Percentiles rank a stretch among this genome's conserved stretches.
Evolutionary conservation across 768 basidiomycete genomes (phyloP).

Genomic region (Boletus sensibilis): DNA sequence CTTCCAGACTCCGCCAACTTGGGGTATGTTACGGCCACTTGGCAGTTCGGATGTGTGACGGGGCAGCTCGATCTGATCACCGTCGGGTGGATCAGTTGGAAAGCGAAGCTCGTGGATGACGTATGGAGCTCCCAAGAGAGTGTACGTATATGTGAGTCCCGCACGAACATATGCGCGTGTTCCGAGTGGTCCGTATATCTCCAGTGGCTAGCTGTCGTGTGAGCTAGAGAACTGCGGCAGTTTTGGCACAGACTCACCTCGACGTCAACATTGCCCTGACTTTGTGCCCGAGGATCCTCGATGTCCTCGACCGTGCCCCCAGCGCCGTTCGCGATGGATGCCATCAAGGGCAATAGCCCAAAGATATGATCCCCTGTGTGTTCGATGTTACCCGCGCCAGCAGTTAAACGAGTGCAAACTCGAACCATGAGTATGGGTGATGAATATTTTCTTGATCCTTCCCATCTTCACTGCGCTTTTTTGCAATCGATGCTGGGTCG

Average conservation of each 20-base stretch:
- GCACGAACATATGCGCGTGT: conserved; percentile 78
- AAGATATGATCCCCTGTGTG: conserved; percentile 79
- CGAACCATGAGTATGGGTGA: conserved; percentile 86
- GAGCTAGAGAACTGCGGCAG: neutral
- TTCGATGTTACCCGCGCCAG: neutral
- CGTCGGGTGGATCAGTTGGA: conserved; percentile 52
- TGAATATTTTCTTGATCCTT: conserved; percentile 76
- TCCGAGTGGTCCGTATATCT: conserved; percentile 85
- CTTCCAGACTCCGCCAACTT: conserved; percentile 60
- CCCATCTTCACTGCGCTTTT: conserved; percentile 75
- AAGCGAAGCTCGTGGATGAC: conserved; percentile 82
- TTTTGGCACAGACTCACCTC: conserved; percentile 19
- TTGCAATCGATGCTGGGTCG: conserved; percentile 76
- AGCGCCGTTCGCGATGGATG: conserved; percentile 69
- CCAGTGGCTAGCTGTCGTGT: conserved; percentile 50
- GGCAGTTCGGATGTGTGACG: conserved; percentile 54
- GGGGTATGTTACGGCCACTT: conserved; percentile 61
- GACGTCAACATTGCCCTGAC: neutral
- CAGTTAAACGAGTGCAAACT: neutral
- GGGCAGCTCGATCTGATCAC: conserved; percentile 49
- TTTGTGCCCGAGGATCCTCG: conserved; percentile 56
- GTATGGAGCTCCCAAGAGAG: conserved; percentile 62
- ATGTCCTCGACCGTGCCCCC: conserved; percentile 59
- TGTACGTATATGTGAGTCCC: conserved; percentile 66
- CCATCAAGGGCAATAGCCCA: conserved; percentile 67